Base-by-base conservation (phyloP, 1,139 yeast species). In the Scheffersomyces illinoinensis region DNA sequence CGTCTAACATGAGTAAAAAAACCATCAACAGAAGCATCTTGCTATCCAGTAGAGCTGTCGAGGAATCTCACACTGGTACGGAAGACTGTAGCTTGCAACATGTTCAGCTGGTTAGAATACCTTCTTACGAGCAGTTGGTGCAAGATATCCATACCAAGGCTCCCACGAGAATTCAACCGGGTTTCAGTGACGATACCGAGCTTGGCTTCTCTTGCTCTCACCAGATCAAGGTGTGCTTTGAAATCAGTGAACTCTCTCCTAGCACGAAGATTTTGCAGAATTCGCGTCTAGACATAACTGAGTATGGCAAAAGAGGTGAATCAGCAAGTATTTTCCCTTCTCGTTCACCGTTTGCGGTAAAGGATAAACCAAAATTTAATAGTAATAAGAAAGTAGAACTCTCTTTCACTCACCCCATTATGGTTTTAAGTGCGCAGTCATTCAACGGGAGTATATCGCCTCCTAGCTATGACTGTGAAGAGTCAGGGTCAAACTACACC, bases 361-460 rank as follows among this genome's bases (percentile, higher is more conserved):
- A 33, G 17, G 14, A 33, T 12, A 33, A 5, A 7, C 3, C 17
- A 12, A 33, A 33, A 12, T 6, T 55, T 4, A 53, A 60, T 4
- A 59, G 61, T 24, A 66, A 51, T 52, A 62, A 59, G 46, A 61
- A 56, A 50, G 62, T 63, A 5, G 69, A 66, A 43, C 58, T 66
- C n/a, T 62, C 67, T 1, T 66, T 64, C 55, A 54, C 66, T 6
- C 53, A 62, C 4, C 67, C 69, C 4, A 59, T 66, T n/a, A 56
- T 59, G 12, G 53, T 66, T 14, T 57, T 66, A 17, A 55, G 61
- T 47, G 53, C 61, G 14, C 62, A 59, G 52, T 59, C 68, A 8
- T 26, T 53, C 18, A 55, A 59, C n/a, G 66, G 63, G 19, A 57
- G 64, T 6, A 52, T 48, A 6, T 59, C 62, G 8, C 67, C 66